Evolutionary conservation across 495 filamentous ascomycete genomes (phyloP).

Genomic region (Apodospora peruviana): DNA sequence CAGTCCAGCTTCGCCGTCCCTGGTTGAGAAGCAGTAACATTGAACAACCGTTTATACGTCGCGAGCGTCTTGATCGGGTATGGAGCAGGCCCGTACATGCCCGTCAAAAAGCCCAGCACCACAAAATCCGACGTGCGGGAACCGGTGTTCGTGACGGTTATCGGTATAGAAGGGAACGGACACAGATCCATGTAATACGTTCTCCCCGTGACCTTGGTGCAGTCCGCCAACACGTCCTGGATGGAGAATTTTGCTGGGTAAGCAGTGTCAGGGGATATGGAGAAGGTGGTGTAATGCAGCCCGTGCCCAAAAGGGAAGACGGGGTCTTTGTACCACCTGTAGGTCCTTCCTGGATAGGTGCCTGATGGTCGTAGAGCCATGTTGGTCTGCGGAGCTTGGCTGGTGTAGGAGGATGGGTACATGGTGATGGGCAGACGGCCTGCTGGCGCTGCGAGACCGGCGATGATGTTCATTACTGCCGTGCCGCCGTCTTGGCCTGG

Average conservation of each 20-base stretch:
- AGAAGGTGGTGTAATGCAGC: slow-evolving; percentile 45
- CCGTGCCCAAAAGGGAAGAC: slow-evolving; percentile 47
- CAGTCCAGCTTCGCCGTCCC: slow-evolving; percentile 39
- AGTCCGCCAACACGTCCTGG: slow-evolving; percentile 22
- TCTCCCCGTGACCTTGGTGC: slow-evolving; percentile 14
- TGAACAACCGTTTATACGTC: slow-evolving; percentile 50
- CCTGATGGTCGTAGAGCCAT: slow-evolving; percentile 35
- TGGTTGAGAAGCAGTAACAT: slow-evolving; percentile 34
- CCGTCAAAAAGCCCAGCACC: slow-evolving; percentile 50
- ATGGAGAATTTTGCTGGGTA: slow-evolving; percentile 23
- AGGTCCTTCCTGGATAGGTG: slow-evolving; percentile 29
- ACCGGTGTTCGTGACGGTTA: slow-evolving; percentile 48
- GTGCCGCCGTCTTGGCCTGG: slow-evolving; percentile 54
- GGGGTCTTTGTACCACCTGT: slow-evolving; percentile 37
- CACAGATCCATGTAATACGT: slow-evolving; percentile 40
- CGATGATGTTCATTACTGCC: slow-evolving; percentile 46
- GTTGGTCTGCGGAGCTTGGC: slow-evolving; percentile 32
- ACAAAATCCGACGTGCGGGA: slow-evolving; percentile 52
- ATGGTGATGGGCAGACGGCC: slow-evolving; percentile 58
- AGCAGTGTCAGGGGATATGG: slow-evolving; percentile 40
- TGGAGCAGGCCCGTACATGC: slow-evolving; percentile 52
- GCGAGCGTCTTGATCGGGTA: slow-evolving; percentile 61
- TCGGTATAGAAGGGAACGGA: slow-evolving; percentile 35
- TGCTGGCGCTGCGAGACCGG: slow-evolving; percentile 46
- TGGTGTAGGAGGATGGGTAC: slow-evolving; percentile 39